Conservation (phyloP, 768 basidiomycete species). For the Boletus sensibilis region DNA sequence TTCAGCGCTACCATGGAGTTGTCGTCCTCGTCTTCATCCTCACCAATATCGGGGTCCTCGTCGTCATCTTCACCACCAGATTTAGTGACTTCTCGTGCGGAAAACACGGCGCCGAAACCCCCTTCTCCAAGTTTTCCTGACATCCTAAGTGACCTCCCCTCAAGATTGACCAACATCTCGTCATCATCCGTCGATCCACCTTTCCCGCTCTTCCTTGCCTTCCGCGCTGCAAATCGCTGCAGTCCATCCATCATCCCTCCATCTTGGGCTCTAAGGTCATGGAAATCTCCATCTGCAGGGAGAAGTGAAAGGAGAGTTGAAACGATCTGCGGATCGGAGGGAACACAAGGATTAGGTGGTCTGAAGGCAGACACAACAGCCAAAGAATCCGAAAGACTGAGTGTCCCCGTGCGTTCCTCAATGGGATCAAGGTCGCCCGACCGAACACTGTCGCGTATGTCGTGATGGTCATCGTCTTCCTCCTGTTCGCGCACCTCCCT, state of each 20-base stretch:
- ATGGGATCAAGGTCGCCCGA: conserved; percentile 29
- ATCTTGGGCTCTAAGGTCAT: conserved; percentile 55
- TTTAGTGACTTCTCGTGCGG: conserved; percentile 56
- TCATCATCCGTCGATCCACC: conserved; percentile 36
- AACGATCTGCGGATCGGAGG: conserved; percentile 68
- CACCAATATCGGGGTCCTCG: conserved; percentile 43
- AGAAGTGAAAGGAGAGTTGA: conserved; percentile 62
- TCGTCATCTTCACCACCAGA: conserved; percentile 43
- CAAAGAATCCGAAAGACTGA: conserved; percentile 66
- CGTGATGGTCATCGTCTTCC: conserved; percentile 14
- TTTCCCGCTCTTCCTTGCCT: conserved; percentile 34
- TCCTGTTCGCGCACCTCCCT: conserved; percentile 40
- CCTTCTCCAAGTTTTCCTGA: conserved; percentile 93
- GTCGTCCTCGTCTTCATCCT: conserved; percentile 55
- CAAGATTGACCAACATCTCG: conserved; percentile 57
- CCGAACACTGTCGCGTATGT: conserved; percentile 9
- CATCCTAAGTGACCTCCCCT: conserved; percentile 64
- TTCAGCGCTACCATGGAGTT: conserved; percentile 78
- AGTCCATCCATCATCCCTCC: conserved; percentile 63
- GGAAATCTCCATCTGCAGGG: conserved; percentile 57
- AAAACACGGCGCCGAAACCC: conserved; percentile 95
- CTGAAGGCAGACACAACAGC: conserved; percentile 61
- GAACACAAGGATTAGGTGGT: conserved; percentile 86
- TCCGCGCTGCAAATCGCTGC: conserved; percentile 65
- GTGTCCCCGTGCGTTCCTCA: conserved; percentile 61